Evolutionary conservation across 257 asterid genomes (phyloP), one percentile per base, ranked within the genome.

Genomic region (Capsicum baccatum): DNA sequence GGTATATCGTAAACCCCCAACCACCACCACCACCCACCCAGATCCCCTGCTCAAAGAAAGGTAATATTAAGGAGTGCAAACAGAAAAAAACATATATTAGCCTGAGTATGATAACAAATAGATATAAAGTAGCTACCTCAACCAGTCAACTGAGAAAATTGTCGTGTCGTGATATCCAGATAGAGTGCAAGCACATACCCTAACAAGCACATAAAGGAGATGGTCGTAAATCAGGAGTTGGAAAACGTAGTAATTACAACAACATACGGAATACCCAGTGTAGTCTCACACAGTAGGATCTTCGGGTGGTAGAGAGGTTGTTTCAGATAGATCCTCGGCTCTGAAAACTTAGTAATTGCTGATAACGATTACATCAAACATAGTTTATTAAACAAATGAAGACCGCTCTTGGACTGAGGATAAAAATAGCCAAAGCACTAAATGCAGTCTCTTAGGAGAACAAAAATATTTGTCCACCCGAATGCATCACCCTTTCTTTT

Each of bases 101-200:
- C 48, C 26, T 42, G 48, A 70, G 71, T 11, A 15, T 26, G 70
- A 47, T 33, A 84, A 35, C 39, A 85, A 16, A 76, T 85, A 60
- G 60, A 87, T 15, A 19, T 60, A 50, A 26, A 60, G 64, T 74
- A 26, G 86, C 63, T 87, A 97, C 99, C 98, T 91, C 86, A 98
- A 94, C 99, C 98, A 97, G 81, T 95, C 92, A 83, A 97, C 91
- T 17, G 97, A 90, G 88, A 94, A 97, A 85, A 97, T 89, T 76
- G 99, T 92, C 19, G 97, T 92, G 84, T 93, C 94, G 73, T 97
- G 99, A 89, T 93, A 97, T 83, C 98, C 98, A 84, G 98, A 90
- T 79, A 97, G 95, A 66, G 97, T 91, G 80, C 92, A 89, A 44
- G 90, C 80, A 85, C 92, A 95, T 26, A 71, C 83, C 98, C 98